Evolutionary conservation across 495 filamentous ascomycete genomes (phyloP).

Genomic region (Chaetomium cochliodes): DNA sequence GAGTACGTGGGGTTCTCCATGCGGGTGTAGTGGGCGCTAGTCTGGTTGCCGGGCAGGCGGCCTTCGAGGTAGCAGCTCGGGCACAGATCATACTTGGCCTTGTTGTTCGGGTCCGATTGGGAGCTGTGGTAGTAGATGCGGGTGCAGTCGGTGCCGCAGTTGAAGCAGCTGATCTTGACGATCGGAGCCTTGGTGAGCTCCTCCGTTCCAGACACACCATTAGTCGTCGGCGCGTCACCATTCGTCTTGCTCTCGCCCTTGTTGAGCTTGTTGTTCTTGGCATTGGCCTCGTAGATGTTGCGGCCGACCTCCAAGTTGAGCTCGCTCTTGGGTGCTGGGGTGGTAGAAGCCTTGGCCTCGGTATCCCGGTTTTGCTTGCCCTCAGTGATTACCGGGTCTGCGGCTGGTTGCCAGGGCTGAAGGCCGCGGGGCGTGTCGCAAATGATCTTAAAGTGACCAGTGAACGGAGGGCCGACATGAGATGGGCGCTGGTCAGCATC

Average conservation of each 20-base stretch:
- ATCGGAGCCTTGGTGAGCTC: slow-evolving; percentile 57
- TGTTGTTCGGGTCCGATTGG: slow-evolving; percentile 55
- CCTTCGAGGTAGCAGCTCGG: slow-evolving; percentile 83
- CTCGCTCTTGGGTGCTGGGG: slow-evolving; percentile 71
- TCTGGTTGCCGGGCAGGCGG: slow-evolving; percentile 71
- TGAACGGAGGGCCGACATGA: slow-evolving; percentile 93
- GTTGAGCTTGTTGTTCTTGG: slow-evolving; percentile 74
- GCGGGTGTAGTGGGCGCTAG: slow-evolving; percentile 72
- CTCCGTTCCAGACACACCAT: slow-evolving; percentile 55
- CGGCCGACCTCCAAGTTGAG: slow-evolving; percentile 86
- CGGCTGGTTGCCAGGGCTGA: slow-evolving; percentile 88
- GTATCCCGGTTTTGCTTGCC: slow-evolving; percentile 74
- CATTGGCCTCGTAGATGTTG: slow-evolving; percentile 91
- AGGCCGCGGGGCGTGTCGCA: slow-evolving; percentile 93
- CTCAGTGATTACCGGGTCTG: slow-evolving; percentile 61
- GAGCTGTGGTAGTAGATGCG: slow-evolving; percentile 84
- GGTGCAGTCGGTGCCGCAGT: slow-evolving; percentile 91
- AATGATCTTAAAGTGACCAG: slow-evolving; percentile 91
- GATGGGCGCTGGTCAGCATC: slow-evolving; percentile 93
- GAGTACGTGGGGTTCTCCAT: slow-evolving; percentile 82
- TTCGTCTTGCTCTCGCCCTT: slow-evolving; percentile 61
- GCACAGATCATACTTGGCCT: slow-evolving; percentile 80
- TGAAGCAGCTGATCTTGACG: slow-evolving; percentile 70
- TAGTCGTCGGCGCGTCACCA: slow-evolving; percentile 63
- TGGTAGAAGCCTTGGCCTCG: slow-evolving; percentile 62